Evolutionary conservation across 2,329 filamentous ascomycete genomes (phyloP).

Genomic region (Pyricularia pennisetigena): DNA sequence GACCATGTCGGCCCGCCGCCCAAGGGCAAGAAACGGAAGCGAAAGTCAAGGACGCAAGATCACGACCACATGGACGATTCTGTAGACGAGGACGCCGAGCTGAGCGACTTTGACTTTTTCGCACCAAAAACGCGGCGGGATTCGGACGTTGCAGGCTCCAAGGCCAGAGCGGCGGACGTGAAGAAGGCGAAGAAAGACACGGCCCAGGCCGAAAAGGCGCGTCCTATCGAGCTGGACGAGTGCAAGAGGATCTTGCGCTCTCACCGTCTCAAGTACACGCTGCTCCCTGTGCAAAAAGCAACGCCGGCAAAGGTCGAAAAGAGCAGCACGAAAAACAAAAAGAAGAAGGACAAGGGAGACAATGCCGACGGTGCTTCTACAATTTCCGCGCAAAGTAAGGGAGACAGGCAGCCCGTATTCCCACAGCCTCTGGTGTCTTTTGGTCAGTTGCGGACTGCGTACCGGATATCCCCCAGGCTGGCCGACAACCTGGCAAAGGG

Average conservation of each 20-base stretch:
- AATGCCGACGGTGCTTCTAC: slow-evolving; percentile 30
- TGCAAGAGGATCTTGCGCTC: slow-evolving; percentile 65
- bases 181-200: slow-evolving; percentile 15
- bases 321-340: slow-evolving; percentile 31
- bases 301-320: slow-evolving; percentile 30
- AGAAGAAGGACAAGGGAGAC: slow-evolving; percentile 30
- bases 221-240: slow-evolving; percentile 53
- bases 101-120: slow-evolving; percentile 50
- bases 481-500: slow-evolving; percentile 74
- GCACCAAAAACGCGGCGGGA: slow-evolving; percentile 31
- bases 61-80: slow-evolving; percentile 7
- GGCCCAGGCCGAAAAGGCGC: slow-evolving; percentile 21
- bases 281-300: slow-evolving; percentile 52
- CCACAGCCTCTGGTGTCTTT: slow-evolving; percentile 77
- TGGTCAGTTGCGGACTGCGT: slow-evolving; percentile 56
- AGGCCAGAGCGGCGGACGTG: slow-evolving; percentile 11
- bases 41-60: slow-evolving; percentile 23
- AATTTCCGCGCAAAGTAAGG: slow-evolving; percentile 30
- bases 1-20: slow-evolving; percentile 32
- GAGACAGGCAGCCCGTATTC: slow-evolving; percentile 53
- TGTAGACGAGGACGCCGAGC: slow-evolving; percentile 24
- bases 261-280: slow-evolving; percentile 76
- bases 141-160: slow-evolving; percentile 10
- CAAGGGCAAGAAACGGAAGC: slow-evolving; percentile 46
- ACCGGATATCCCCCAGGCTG: slow-evolving; percentile 64